Evolutionary conservation across 139 green algal genomes (phyloP), one percentile per base, ranked within the genome.

Genomic region (Picochlorum sp.): DNA sequence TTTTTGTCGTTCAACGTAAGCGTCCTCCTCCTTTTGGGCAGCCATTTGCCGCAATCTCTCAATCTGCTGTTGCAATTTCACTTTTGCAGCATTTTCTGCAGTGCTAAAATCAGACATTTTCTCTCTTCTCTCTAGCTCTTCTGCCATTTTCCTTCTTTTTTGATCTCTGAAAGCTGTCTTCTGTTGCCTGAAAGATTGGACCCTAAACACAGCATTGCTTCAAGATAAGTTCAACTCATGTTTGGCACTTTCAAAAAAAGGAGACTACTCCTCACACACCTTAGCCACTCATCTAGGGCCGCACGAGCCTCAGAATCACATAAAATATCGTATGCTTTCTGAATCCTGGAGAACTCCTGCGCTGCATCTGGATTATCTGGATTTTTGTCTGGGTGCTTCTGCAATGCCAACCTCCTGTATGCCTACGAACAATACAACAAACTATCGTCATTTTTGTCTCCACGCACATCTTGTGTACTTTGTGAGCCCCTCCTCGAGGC

Each of bases 311-410:
- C 60, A 11, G 70, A 71, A 65, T 96, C 89, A 6, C 61, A 62
- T 13, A 96, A 78, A 15, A 95, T 46, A 5, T 88, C 80, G 46
- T 94, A 96, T 0, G 90, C 89, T 64, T 81, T 82, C 62, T 96
- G 83, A n/a, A 96, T 52, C 47, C 68, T 60, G 11, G 70, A 63
- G 60, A 96, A 96, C 72, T 95, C 87, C 45, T 74, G 69, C 4
- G 85, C 86, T 68, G 87, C 81, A 38, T 28, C 49, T 1, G 72
- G 65, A 61, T 78, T 78, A 18, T 82, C 57, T 1, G 54, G 76
- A 38, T 87, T 81, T 59, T 95, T 95, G 69, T 95, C 87, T 3
- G 87, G 87, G 58, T 95, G 87, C 75, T 88, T 89, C 4, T 75
- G 45, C 10, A 95, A 72, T 0, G 87, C 87, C 6, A 88, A 59